phyloP scores from a whole-genome alignment of 2,329 filamentous ascomycete genomes.

The Fusarium albosuccineum region DNA sequence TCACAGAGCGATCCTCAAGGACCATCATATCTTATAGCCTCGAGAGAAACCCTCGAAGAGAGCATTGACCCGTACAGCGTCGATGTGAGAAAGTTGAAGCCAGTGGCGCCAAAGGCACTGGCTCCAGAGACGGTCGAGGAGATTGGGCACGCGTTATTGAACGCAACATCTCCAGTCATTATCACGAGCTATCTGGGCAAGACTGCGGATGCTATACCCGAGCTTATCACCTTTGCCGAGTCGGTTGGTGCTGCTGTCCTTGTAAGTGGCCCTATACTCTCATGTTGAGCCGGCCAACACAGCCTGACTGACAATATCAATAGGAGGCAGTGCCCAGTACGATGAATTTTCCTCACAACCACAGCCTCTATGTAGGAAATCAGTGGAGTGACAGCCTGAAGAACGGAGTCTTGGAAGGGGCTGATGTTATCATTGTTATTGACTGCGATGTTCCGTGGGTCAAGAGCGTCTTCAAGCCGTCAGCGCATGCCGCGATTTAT shows the following conservation, averaged over 20 bases:
- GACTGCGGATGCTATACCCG: conserved; percentile 70
- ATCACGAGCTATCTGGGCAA: conserved; percentile 78
- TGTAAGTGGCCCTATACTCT: background rate
- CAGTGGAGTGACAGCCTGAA: conserved; percentile 78
- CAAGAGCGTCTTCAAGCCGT: conserved; percentile 74
- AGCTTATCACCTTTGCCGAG: conserved; percentile 75
- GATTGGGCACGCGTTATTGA: conserved; percentile 72
- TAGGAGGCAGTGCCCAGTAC: conserved; percentile 49
- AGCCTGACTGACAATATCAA: background rate
- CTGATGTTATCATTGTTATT: conserved; percentile 85
- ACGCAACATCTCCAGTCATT: conserved; percentile 74
- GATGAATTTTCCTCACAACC: conserved; percentile 81
- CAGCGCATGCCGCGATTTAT: conserved; percentile 64
- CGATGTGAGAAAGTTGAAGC: conserved; percentile 77
- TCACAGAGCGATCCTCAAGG: conserved; percentile 81
- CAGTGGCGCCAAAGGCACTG: conserved; percentile 73
- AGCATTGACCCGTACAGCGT: conserved; percentile 79
- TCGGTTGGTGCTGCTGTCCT: conserved; percentile 63
- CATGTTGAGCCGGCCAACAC: background rate
- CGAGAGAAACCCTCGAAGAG: conserved; percentile 86
- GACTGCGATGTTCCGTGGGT: conserved; percentile 96
- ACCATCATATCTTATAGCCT: conserved; percentile 81
- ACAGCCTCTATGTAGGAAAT: conserved; percentile 64
- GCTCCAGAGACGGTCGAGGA: conserved; percentile 63
- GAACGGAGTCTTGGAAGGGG: conserved; percentile 73